Evolutionary conservation across 2,329 filamentous ascomycete genomes (phyloP).

Genomic region (Fusarium compactum): DNA sequence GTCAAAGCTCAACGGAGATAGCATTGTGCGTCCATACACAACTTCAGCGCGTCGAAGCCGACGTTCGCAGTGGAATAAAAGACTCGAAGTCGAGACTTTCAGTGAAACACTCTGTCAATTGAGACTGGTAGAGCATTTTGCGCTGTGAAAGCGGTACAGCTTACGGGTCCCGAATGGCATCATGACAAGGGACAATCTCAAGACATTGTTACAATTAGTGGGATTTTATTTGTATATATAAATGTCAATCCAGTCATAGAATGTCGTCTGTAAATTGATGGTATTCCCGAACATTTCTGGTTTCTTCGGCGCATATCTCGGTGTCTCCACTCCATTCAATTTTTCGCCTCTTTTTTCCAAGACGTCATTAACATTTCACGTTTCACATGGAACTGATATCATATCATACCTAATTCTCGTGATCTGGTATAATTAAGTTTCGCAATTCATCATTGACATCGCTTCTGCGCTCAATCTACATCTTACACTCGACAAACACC

Average conservation of each 20-base stretch:
- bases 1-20: constrained; percentile 22
- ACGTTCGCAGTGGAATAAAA: constrained; percentile 42
- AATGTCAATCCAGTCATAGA: neutral
- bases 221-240: neutral
- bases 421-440: neutral
- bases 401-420: neutral
- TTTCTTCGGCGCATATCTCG: constrained; percentile 5
- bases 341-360: constrained; percentile 7
- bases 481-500: neutral
- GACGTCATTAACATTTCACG: constrained; percentile 33
- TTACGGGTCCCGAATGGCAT: neutral
- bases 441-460: neutral
- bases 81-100: neutral
- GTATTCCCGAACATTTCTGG: constrained; percentile 2
- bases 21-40: constrained; percentile 57
- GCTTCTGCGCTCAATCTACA: neutral
- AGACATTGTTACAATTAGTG: neutral
- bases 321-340: constrained; percentile 22
- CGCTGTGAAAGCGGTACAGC: neutral
- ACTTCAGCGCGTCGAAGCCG: constrained; percentile 56
- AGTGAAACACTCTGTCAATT: neutral
- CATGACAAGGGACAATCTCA: neutral
- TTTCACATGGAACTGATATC: neutral
- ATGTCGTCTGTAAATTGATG: neutral
- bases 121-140: neutral